Conservation (phyloP, 2,329 filamentous ascomycete species). For the Cytospora mali region DNA sequence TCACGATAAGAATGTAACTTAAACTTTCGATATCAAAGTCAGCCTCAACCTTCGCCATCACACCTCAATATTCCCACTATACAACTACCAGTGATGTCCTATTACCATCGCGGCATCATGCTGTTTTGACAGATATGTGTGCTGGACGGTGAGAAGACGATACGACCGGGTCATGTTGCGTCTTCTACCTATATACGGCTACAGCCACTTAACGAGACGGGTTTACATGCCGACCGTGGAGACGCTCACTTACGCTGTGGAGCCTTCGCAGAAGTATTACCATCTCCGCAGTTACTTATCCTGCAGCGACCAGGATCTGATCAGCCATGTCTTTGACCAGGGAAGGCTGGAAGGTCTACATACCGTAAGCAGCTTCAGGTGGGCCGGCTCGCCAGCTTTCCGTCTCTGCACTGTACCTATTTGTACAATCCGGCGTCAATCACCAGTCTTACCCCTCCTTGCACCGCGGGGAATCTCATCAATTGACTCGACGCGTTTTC, state of each 20-base stretch:
- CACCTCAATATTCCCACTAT: background rate
- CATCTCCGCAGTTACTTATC: background rate
- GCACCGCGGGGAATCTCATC: conserved; percentile 17
- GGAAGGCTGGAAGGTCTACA: background rate
- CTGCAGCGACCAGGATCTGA: background rate
- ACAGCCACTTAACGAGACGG: background rate
- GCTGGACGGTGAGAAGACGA: background rate
- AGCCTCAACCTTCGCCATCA: background rate
- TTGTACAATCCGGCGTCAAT: background rate
- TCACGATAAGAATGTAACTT: background rate
- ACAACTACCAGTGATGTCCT: background rate
- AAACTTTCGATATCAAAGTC: background rate
- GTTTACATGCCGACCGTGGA: background rate
- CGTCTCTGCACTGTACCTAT: conserved; percentile 20
- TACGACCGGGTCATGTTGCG: background rate
- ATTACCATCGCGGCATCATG: background rate
- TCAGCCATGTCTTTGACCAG: background rate
- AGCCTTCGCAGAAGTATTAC: background rate
- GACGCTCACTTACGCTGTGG: background rate
- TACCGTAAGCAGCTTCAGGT: conserved; percentile 12
- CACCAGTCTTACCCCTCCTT: conserved; percentile 2
- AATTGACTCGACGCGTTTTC: conserved; percentile 11
- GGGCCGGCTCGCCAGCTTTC: conserved; percentile 21
- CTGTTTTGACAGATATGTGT: background rate
- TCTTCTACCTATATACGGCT: background rate